A percentile compares a stretch with the other conserved stretches of the same genome.
Evolutionary conservation across 352 stramenopile genomes (phyloP).

Genomic region (Globisporangium canariense): DNA sequence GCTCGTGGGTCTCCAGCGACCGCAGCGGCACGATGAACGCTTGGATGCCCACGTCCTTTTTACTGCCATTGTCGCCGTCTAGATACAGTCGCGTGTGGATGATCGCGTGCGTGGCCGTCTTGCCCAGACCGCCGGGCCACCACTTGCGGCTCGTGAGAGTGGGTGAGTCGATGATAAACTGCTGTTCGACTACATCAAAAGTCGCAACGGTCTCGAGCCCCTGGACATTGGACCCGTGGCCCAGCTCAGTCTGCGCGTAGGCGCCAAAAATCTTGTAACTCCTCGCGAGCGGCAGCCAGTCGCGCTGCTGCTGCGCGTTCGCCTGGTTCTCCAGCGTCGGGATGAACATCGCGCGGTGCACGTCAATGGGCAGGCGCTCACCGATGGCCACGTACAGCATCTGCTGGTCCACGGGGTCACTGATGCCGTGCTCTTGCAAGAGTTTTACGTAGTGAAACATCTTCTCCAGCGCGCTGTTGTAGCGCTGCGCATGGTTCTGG

Average conservation of each 20-base stretch:
- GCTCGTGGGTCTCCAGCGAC: slow-evolving; percentile 66
- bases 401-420: slow-evolving; percentile 28
- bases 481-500: slow-evolving; percentile 39
- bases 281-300: slow-evolving; percentile 61
- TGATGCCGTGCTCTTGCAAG: slow-evolving; percentile 28
- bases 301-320: slow-evolving; percentile 45
- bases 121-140: slow-evolving; percentile 92
- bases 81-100: slow-evolving; percentile 85
- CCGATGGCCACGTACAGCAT: slow-evolving; percentile 41
- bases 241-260: slow-evolving; percentile 96
- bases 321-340: slow-evolving; percentile 73
- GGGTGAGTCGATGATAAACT: slow-evolving; percentile 94
- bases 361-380: slow-evolving; percentile 40
- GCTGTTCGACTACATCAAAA: slow-evolving; percentile 85
- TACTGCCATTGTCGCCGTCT: slow-evolving; percentile 30
- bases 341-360: slow-evolving; percentile 67
- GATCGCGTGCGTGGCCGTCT: slow-evolving; percentile 91
- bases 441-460: slow-evolving; percentile 37
- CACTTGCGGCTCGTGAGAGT: slow-evolving; percentile 94
- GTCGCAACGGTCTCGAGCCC: slow-evolving; percentile 91
- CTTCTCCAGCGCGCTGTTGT: slow-evolving; percentile 30
- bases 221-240: slow-evolving; percentile 91
- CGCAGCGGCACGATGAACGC: slow-evolving; percentile 93
- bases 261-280: slow-evolving; percentile 79
- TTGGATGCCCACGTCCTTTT: slow-evolving; percentile 85